Base-by-base conservation (phyloP, 768 basidiomycete species). In the Lentinus tigrinus region DNA sequence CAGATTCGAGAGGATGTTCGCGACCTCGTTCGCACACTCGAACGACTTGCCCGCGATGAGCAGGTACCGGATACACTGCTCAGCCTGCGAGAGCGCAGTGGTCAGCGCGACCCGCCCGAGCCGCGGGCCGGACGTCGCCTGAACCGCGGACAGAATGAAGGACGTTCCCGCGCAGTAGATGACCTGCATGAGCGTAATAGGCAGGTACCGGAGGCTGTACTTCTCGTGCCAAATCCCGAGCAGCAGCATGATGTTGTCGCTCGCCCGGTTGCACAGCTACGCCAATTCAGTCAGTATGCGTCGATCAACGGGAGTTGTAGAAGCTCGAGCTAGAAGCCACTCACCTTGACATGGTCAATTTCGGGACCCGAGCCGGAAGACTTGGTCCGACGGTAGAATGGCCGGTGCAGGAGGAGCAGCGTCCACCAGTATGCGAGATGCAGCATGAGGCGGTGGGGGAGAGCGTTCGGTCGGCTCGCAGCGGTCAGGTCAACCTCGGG, bases 81-180 rank as follows among this genome's bases (percentile, higher is more conserved):
- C 73, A 9, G 78, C 77, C 49, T 82, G 77, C 0, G 73, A 64
- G 40, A 78, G 66, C 4, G 79, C 74, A 4, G 76, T 72, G 7
- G 74, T 71, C 24, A 82, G 74, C 2, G 81, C 75, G 58, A 79
- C 78, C 53, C 76, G 71, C 0, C 80, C 81, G 3, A 79, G 71
- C 3, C 82, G 79, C 5, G 78, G 76, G 8, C 67, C 68, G n/a
- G 66, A 61, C 23, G 75, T 75, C 1, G 83, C 81, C 66, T 82
- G 80, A 56, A 83, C 77, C 17, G 82, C 81, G 19, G 75, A 74
- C 39, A 85, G 74, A 16, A 85, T 76, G 63, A 78, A 84, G 8
- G 84, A 76, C 4, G 83, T 85, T 16, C 84, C 85, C 1, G 84
- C 82, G 4, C 81, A 80, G 70, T 85, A 87, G 19, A 80, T 72